Base-by-base conservation (phyloP, 2,329 filamentous ascomycete species). In the Emmonsiellopsis sp. region DNA sequence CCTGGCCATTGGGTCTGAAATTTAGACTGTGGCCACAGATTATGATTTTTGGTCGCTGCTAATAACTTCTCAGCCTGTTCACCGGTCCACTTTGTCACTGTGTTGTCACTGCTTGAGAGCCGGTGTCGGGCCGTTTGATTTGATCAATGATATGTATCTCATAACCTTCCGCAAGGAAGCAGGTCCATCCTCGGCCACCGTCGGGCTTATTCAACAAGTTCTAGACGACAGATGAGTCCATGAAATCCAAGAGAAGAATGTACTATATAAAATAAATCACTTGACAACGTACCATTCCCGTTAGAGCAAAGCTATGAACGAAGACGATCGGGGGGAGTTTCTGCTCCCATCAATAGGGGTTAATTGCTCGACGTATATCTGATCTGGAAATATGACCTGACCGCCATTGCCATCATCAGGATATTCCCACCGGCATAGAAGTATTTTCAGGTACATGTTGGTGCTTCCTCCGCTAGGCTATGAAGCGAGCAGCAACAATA, bases 201-300 rank as follows among this genome's bases (percentile, higher is more conserved):
- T 77, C 73, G 2, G 74, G 74, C 31, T 70, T 77, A 54, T 73
- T 74, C 30, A 73, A 60, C 65, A 65, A 73, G 46, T 69, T 69
- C 62, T 67, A 34, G 13, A 40, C 37, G 37, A 3, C 15, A 44
- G 43, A 52, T 16, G 7, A 31, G 31, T 30, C 34, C 44, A 47
- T 6, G 11, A 9, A 44, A n/a, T 8, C 7, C 16, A 34, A 44
- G 44, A 51, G 45, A 31, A 10, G 9, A 35, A 26, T 26, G 20
- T 26, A 41, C 26, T 32, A 30, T 32, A 7, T 43, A 30, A n/a
- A 20, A 44, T 16, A 15, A 10, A 16, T 31, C 11, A 40, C 40
- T 52, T 6, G 34, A 35, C 8, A 16, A 52, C 58, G 47, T 43
- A 63, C 60, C 35, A 61, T 58, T 34, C 61, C 59, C n/a, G 61